Evolutionary conservation across 148 eudicot genomes (phyloP), one percentile per base, ranked within the genome.

Genomic region (Vaccinium corymbosum): DNA sequence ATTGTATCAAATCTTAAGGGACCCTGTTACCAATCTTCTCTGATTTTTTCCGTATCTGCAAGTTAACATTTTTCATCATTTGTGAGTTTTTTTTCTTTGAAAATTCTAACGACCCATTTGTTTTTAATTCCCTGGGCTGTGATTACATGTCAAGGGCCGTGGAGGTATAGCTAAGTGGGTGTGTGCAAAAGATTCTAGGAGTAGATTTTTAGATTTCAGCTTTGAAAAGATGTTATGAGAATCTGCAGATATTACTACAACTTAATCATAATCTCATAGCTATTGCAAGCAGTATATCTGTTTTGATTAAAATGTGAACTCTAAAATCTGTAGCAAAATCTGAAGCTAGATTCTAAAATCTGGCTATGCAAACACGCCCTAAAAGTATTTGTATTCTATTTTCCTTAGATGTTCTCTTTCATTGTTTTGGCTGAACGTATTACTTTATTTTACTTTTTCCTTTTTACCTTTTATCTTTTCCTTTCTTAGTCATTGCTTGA

Each of bases 401-500:
- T 50, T 75, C 79, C 15, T 11, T 86, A 1, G 51, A 73, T 29
- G 46, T 42, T 42, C 46, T 42, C 72, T 19, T 20, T 49, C n/a
- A 0, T 4, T 22, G n/a, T 27, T 15, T 84, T n/a, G 51, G 68
- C 79, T 56, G 19, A 38, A 10, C 50, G 16, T 61, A 7, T n/a
- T 35, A 50, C 42, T 15, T 80, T 38, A 3, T n/a, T 61, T 52
- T 50, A 27, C 13, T 70, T 32, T 1, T 75, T 20, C 38, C 17
- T 17, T 49, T 81, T 17, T 76, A 52, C 19, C 49, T 72, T 64
- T 78, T 51, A 29, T 35, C 52, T 66, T 66, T 85, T 22, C 49
- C 76, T 81, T 29, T 48, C 78, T 35, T 32, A 78, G n/a, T 66
- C 27, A 66, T 15, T 49, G 85, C 52, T 51, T 78, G 85, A 78